These are phyloP conservation scores for Hanseniaspora gamundiae DNA, from an alignment of 1,139 yeast species.

Conservation along the genomic window DNA sequence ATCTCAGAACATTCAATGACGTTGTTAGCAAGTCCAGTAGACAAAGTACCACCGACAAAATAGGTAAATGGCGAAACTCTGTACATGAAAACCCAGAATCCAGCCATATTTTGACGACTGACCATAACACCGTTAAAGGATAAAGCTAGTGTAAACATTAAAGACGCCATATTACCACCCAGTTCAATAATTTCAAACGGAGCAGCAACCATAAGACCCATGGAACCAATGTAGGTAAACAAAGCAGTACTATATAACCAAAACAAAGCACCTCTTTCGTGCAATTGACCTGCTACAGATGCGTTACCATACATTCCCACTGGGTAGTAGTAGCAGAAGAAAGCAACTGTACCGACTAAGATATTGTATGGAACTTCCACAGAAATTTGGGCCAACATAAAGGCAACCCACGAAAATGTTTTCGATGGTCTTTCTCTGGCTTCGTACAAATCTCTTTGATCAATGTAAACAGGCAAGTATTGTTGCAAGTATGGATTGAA, in stretches of 20 bases:
- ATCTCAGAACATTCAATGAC: conserved; percentile 34
- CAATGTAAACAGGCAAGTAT: conserved; percentile 46
- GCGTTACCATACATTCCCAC: conserved; percentile 58
- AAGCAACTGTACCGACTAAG: conserved; percentile 51
- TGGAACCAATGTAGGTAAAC: conserved; percentile 47
- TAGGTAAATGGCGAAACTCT: conserved; percentile 57
- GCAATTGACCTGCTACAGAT: conserved; percentile 36
- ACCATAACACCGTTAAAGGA: conserved; percentile 79
- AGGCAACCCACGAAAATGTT: conserved; percentile 50
- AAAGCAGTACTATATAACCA: conserved; percentile 48
- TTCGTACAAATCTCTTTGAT: conserved; percentile 67
- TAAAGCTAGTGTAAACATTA: conserved; percentile 55
- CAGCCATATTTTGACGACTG: conserved; percentile 41
- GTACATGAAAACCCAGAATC: conserved; percentile 54
- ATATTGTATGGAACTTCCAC: conserved; percentile 72
- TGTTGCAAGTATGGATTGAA: conserved; percentile 47
- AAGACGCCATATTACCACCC: conserved; percentile 56
- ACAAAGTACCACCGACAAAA: conserved; percentile 38
- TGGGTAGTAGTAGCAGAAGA: conserved; percentile 73
- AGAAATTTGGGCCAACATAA: conserved; percentile 46
- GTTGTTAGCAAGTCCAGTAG: conserved; percentile 42
- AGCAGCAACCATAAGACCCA: conserved; percentile 40
- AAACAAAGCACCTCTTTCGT: conserved; percentile 53
- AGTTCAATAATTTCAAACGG: conserved; percentile 45
- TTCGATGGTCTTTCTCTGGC: conserved; percentile 81